A percentile compares a stretch with the other conserved stretches of the same genome.
Conservation (phyloP, 2,329 filamentous ascomycete genomes). For the Fusarium miscanthi region DNA sequence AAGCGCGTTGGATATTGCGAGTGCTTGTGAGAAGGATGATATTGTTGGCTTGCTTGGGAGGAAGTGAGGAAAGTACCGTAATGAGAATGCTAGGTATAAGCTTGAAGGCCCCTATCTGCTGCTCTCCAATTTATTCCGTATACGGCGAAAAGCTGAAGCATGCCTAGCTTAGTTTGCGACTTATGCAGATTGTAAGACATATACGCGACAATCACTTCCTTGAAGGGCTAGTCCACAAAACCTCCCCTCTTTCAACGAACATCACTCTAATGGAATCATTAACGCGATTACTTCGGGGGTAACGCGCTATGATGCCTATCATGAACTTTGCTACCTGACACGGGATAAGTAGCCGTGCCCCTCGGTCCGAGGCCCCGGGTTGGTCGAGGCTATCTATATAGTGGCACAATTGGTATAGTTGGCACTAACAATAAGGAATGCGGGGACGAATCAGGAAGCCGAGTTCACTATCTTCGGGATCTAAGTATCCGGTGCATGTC, state of each 20-base stretch:
- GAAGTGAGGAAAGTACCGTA: not conserved
- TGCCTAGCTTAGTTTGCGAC: not conserved
- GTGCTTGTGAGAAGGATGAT: constrained; percentile 35
- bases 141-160: not conserved
- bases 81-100: not conserved
- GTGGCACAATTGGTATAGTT: not conserved
- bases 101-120: not conserved
- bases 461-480: constrained; percentile 4
- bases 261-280: not conserved
- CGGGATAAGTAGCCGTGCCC: not conserved
- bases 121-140: not conserved
- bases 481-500: constrained; percentile 2
- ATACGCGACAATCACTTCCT: not conserved
- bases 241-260: not conserved
- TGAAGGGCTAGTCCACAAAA: not conserved
- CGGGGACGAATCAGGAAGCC: not conserved
- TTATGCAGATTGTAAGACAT: not conserved
- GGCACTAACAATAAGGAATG: not conserved
- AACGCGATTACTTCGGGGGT: not conserved
- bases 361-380: constrained; percentile 16
- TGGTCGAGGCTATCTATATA: not conserved
- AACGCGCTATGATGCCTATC: not conserved
- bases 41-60: constrained; percentile 32
- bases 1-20: constrained; percentile 40
- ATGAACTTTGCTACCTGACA: not conserved